phyloP scores from a whole-genome alignment of 305 asterid genomes.

The Plantago coronopus region DNA sequence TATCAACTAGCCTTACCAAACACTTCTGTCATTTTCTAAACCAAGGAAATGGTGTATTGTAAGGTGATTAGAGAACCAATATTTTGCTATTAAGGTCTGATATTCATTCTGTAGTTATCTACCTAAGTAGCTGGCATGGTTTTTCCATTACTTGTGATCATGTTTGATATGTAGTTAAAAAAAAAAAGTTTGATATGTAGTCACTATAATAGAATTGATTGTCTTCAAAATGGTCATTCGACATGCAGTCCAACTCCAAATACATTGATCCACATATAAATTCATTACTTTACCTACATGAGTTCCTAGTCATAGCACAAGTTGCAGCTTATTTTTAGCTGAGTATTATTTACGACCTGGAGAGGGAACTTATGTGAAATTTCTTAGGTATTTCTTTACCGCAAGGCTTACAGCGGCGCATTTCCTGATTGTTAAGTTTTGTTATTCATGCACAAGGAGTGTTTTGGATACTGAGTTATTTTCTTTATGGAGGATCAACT shows the following conservation, averaged over 20 bases:
- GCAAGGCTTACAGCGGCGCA: too few relatives aligned
- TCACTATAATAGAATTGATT: slow-evolving; percentile 15
- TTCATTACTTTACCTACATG: not conserved
- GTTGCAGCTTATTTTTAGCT: too few relatives aligned
- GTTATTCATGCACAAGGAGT: slow-evolving; percentile 10
- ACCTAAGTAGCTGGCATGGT: not conserved
- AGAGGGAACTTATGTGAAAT: not conserved
- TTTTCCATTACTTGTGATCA: slow-evolving; percentile 3
- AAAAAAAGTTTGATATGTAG: slow-evolving; percentile 3
- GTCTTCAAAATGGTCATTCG: slow-evolving; percentile 16
- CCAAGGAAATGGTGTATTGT: slow-evolving; percentile 1
- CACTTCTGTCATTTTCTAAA: slow-evolving; percentile 8
- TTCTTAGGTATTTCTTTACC: not conserved
- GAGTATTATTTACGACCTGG: not conserved
- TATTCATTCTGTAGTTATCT: not conserved
- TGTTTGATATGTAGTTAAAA: slow-evolving; percentile 8
- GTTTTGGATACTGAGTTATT: slow-evolving; percentile 14
- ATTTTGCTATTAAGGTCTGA: not conserved
- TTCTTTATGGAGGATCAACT: slow-evolving; percentile 26
- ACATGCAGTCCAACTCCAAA: slow-evolving; percentile 15
- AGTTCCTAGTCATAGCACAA: too few relatives aligned
- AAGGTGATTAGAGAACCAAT: slow-evolving; percentile 1
- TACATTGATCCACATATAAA: slow-evolving; percentile 3
- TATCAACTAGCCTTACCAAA: slow-evolving; percentile 6
- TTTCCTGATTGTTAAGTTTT: not conserved